Percentiles rank a stretch among this genome's conserved stretches.
Evolutionary conservation across 2,329 filamentous ascomycete species (phyloP).

Genomic region (Phialemoniopsis sp.): DNA sequence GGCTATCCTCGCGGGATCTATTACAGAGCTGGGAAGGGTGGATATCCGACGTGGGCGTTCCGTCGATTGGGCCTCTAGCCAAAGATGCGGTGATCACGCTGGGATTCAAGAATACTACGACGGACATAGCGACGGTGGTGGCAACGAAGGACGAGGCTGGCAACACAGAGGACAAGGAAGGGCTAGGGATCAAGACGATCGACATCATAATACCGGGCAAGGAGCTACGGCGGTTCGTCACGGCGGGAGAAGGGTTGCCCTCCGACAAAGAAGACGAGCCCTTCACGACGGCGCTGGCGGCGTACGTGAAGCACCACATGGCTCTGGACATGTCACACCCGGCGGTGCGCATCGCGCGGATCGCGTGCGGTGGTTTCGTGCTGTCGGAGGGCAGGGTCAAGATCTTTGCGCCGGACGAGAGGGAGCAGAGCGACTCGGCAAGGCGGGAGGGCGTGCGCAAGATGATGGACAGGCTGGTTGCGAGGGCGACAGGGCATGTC

Average conservation of each 20-base stretch:
- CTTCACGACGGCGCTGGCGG: slow-evolving; percentile 45
- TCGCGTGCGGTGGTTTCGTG: slow-evolving; percentile 53
- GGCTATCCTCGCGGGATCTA: slow-evolving; percentile 45
- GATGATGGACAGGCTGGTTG: too few species aligned
- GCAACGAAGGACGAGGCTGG: background rate
- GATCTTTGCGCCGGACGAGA: slow-evolving; percentile 23
- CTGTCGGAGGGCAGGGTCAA: slow-evolving; percentile 50
- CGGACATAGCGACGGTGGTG: background rate
- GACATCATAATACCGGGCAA: slow-evolving; percentile 46
- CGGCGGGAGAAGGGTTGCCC: slow-evolving; percentile 26
- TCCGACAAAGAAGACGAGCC: slow-evolving; percentile 22
- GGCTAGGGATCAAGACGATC: slow-evolving; percentile 34
- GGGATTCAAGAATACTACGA: slow-evolving; percentile 40
- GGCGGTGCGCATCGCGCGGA: slow-evolving; percentile 44
- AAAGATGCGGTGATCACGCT: slow-evolving; percentile 48
- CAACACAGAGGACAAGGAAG: slow-evolving; percentile 1
- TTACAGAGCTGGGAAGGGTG: slow-evolving; percentile 47
- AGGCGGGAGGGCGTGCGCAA: too few species aligned
- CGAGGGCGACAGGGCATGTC: too few species aligned
- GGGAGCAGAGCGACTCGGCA: background rate
- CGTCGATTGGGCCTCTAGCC: slow-evolving; percentile 22
- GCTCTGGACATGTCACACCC: slow-evolving; percentile 53
- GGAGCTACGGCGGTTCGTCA: slow-evolving; percentile 42
- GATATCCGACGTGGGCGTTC: slow-evolving; percentile 33
- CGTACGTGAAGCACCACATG: slow-evolving; percentile 48